Evolutionary conservation across 305 asterid species (phyloP).

Genomic region (Petunia hybrid): DNA sequence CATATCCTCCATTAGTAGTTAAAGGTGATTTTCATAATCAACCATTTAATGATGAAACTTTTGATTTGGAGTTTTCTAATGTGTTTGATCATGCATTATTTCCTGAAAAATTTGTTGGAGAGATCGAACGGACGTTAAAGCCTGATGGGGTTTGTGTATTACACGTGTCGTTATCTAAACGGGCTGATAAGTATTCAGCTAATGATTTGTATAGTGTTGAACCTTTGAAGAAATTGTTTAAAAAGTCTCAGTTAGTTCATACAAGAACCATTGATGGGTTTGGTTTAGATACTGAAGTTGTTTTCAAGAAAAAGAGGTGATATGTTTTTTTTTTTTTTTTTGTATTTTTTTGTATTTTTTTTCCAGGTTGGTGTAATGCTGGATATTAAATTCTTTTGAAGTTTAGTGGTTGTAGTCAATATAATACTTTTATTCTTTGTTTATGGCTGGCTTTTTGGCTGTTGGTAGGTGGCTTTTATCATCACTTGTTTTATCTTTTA

Average conservation of each 20-base stretch:
- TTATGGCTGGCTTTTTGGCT: not conserved
- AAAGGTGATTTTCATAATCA: conserved; percentile 77
- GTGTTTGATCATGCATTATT: conserved; percentile 84
- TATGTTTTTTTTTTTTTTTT: not conserved
- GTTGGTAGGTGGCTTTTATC: not conserved
- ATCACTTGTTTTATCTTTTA: not conserved
- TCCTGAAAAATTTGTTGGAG: conserved; percentile 71
- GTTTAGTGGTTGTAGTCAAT: not conserved
- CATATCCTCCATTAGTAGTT: conserved; percentile 75
- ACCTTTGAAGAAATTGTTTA: conserved; percentile 69
- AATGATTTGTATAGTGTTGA: conserved; percentile 70
- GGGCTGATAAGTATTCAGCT: conserved; percentile 84
- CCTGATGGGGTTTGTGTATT: conserved; percentile 68
- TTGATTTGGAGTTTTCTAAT: conserved; percentile 82
- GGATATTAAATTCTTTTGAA: not conserved
- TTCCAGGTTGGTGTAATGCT: conserved; percentile 5
- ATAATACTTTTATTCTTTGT: conserved; percentile 14
- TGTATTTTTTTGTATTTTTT: not conserved
- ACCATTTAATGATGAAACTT: conserved; percentile 64
- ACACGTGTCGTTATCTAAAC: conserved; percentile 64
- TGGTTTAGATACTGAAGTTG: conserved; percentile 77
- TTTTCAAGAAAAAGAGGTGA: conserved; percentile 51
- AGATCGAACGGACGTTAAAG: conserved; percentile 84
- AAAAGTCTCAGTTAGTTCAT: conserved; percentile 56
- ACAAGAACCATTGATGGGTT: conserved; percentile 65